Base-by-base conservation (phyloP, 495 filamentous ascomycete genomes). In the Tricharina praecox region DNA sequence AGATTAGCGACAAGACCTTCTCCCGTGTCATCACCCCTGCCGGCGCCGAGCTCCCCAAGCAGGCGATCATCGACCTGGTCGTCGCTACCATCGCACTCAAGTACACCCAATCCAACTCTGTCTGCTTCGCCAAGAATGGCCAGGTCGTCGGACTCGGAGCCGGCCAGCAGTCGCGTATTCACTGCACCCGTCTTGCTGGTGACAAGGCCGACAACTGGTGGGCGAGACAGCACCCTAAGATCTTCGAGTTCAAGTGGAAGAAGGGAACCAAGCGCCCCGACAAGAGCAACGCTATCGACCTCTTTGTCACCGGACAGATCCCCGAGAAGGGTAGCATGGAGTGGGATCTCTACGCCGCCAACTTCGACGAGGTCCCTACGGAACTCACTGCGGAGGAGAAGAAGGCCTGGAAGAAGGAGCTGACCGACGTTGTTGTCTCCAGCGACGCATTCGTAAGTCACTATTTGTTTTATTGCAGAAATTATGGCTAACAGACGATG, bases 131-230 rank as follows among this genome's bases (percentile, higher is more conserved):
- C 35, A 76, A 88, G 48, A 83, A 94, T 54, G 90, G 90, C 13
- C 92, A 96, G 64, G 71, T 94, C 63, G 76, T 97, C 53, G 90
- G 90, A 41, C 74, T 97, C 36, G 90, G 92, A 52, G 90, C 90
- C 43, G 90, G 90, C 43, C 90, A 97, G 66, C 90, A 97, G 68
- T 88, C 82, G 50, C 78, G 90, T 54, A 97, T 97, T 56, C 92
- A 96, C 72, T 96, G 92, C 72, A 97, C 90, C 21, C 79, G 90
- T 51, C 74, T 97, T 34, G 90, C 90, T n/a, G 90, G 92, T 52
- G 90, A 94, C 68, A 97, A 97, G 71, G 84, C 86, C 40, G 90
- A 97, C 66, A 93, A 88, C 71, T 97, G 90, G 90, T 97, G 90
- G 90, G 78, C 96, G 68, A 79, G 90, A 55, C 95, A 94, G 74